Evolutionary conservation across 805 yeast species (phyloP).

Genomic region (Spathaspora girioi): DNA sequence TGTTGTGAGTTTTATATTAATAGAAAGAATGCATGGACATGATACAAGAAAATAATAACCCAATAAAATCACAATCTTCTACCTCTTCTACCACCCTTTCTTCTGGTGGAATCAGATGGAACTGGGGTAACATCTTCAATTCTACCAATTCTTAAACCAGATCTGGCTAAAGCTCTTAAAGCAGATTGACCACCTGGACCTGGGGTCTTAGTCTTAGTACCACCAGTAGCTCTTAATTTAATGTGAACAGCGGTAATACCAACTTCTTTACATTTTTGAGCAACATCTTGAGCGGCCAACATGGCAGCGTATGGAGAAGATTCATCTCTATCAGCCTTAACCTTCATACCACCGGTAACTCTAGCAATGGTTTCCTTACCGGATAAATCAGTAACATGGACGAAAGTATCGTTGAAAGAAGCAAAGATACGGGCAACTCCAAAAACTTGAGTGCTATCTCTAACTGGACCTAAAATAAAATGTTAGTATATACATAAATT

Average conservation of each 20-base stretch:
- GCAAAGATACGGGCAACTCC: conserved; percentile 99
- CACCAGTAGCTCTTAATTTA: conserved; percentile 99
- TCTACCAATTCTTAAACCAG: conserved; percentile 99
- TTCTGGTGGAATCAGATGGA: conserved; percentile 99
- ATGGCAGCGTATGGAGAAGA: conserved; percentile 99
- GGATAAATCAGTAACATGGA: conserved; percentile 97
- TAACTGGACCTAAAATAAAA: conserved; percentile 13
- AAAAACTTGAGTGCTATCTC: conserved; percentile 95
- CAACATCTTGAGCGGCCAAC: conserved; percentile 99
- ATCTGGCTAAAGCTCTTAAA: conserved; percentile 98
- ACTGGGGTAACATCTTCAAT: conserved; percentile 99
- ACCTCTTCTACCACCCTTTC: conserved; percentile 99
- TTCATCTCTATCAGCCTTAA: conserved; percentile 99
- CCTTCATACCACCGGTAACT: conserved; percentile 99
- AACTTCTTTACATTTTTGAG: conserved; percentile 97
- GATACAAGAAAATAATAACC: neutral
- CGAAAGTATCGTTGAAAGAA: conserved; percentile 99
- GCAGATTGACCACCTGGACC: conserved; percentile 99
- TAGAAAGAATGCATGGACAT: conserved; percentile 1
- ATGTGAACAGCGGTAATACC: conserved; percentile 99
- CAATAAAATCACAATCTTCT: conserved; percentile 78
- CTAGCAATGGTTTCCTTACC: conserved; percentile 99
- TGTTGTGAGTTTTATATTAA: neutral
- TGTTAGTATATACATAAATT: conserved; percentile 13
- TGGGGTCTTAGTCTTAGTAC: conserved; percentile 99